Evolutionary conservation across 2,329 filamentous ascomycete species (phyloP), one percentile per base, ranked within the genome.

Genomic region (Aspergillus proliferans): DNA sequence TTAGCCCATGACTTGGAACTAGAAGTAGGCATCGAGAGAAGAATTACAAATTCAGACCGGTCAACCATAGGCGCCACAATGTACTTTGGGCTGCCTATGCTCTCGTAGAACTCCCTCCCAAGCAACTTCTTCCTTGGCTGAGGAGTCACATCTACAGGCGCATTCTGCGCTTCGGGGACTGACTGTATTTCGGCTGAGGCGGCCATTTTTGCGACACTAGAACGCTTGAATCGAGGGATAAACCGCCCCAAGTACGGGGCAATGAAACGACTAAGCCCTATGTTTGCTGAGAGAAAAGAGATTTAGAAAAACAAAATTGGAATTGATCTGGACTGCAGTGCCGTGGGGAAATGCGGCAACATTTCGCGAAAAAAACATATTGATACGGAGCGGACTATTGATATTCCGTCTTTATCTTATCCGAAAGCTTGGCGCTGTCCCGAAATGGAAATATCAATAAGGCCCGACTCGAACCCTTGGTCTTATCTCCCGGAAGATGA

Each of bases 61-160:
- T 98, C 92, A 19, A 98, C 93, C 93, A 98, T 98, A 33, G 93
- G 93, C 30, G 93, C 93, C 48, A 98, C 80, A 26, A 98, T 82
- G 57, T 87, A 85, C 71, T 88, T 95, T 2, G 93, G 93, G 52
- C 86, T 91, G 19, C 93, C 93, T 53, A 98, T 86, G 65, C 88
- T 95, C 73, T 96, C 84, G 65, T 97, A 98, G 67, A 98, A 97
- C 10, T 87, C 87, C 50, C 93, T 78, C 1, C 93, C 93, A 59
- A 87, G 82, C 19, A 95, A 74, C 68, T 92, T 95, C 53, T 62
- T 58, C 48, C 49, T 51, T n/a, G 53, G 48, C 30, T 56, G 49
- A 38, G 46, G 39, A 28, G 43, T 33, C 30, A 57, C 34, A 48
- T 38, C 50, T 36, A 41, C 43, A 24, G 52, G 54, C 49, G 62